Percentiles rank a stretch among this genome's conserved stretches.
These are phyloP conservation scores for Nitzschia putrida DNA, from an alignment of 108 stramenopile species.

Conservation along the genomic window DNA sequence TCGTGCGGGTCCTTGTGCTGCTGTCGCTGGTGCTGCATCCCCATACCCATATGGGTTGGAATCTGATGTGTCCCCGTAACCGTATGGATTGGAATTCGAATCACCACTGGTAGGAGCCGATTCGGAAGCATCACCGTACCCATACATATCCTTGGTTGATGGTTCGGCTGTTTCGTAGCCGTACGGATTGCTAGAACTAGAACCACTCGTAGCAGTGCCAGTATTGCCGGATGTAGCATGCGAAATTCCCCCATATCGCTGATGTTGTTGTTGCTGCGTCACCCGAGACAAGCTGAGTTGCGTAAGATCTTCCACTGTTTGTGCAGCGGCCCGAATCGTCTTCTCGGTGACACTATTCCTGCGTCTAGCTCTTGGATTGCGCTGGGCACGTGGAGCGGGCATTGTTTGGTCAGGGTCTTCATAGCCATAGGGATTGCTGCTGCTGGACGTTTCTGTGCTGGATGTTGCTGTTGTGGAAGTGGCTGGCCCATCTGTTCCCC, in stretches of 20 bases:
- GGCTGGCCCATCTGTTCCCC: not conserved
- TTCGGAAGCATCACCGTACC: not conserved
- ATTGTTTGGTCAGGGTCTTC: slow-evolving; percentile 26
- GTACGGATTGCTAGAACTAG: not conserved
- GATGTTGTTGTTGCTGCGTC: not conserved
- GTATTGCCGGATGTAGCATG: not conserved
- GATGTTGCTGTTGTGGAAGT: not conserved
- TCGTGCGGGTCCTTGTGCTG: slow-evolving; percentile 3
- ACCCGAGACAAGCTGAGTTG: not conserved
- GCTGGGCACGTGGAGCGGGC: not conserved
- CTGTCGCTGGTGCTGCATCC: slow-evolving; percentile 2
- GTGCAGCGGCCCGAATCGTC: slow-evolving; percentile 5
- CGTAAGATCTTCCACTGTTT: not conserved
- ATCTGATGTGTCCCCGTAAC: slow-evolving; percentile 2
- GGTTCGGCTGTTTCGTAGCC: not conserved
- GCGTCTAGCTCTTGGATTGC: slow-evolving; percentile 1
- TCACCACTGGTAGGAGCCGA: not conserved
- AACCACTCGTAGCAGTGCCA: not conserved
- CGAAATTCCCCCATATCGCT: not conserved
- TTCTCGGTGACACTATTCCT: slow-evolving; percentile 10
- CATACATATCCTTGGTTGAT: not conserved
- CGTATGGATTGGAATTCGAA: slow-evolving; percentile 7
- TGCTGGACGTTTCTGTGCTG: not conserved
- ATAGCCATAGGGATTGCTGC: slow-evolving; percentile 21
- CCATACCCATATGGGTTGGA: not conserved